phyloP scores from a whole-genome alignment of 2,329 filamentous ascomycete genomes.

The Fusarium solani-melongenae region DNA sequence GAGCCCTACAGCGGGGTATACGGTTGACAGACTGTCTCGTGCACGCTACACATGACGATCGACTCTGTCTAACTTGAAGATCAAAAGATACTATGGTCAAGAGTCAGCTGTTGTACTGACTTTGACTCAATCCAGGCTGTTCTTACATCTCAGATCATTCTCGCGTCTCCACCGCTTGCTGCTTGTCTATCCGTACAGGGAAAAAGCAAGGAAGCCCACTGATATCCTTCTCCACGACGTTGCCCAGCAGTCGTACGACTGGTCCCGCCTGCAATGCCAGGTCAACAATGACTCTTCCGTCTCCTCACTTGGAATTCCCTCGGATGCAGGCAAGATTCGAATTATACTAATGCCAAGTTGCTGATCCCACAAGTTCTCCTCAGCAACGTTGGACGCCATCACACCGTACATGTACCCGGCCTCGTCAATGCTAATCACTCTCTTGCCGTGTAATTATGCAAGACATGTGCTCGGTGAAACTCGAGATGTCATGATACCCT shows the following conservation, averaged over 20 bases:
- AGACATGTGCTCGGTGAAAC: background rate
- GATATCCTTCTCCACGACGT: slow-evolving; percentile 1
- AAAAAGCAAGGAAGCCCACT: background rate
- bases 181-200: background rate
- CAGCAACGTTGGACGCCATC: background rate
- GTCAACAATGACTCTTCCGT: background rate
- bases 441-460: background rate
- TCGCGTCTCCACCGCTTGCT: background rate
- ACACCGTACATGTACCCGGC: background rate
- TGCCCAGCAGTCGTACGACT: background rate
- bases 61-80: background rate
- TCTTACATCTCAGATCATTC: background rate
- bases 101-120: background rate
- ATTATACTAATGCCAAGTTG: background rate
- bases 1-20: background rate
- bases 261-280: background rate
- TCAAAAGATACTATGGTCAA: background rate
- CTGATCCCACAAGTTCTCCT: background rate
- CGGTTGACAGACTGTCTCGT: background rate
- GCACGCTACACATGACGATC: background rate
- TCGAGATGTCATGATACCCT: background rate
- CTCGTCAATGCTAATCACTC: background rate
- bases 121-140: background rate
- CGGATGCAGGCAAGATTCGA: background rate
- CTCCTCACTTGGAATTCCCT: background rate